phyloP scores from a whole-genome alignment of 2,329 filamentous ascomycete species.

The Calonectria hongkongensis region DNA sequence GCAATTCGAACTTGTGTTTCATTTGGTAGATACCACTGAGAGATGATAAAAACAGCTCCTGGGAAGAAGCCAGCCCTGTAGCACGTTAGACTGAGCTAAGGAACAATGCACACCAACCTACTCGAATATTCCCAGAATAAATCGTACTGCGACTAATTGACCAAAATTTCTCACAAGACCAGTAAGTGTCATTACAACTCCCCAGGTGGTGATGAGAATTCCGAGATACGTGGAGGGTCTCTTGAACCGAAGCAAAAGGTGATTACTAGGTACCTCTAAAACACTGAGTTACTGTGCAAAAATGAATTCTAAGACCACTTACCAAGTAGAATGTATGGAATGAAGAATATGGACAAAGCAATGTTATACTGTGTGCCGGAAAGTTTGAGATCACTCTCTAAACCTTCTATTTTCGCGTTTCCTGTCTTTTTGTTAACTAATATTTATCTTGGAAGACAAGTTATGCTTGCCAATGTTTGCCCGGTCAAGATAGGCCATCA shows the following conservation, averaged over 20 bases:
- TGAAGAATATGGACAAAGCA: slow-evolving; percentile 84
- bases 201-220: slow-evolving; percentile 82
- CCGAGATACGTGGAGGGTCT: slow-evolving; percentile 85
- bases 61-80: slow-evolving; percentile 76
- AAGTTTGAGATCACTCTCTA: slow-evolving; percentile 74
- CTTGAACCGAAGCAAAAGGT: not conserved
- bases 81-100: too few species aligned
- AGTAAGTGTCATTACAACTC: slow-evolving; percentile 70
- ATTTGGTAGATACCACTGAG: slow-evolving; percentile 75
- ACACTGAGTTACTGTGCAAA: too few species aligned
- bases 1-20: slow-evolving; percentile 76
- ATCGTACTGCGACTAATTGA: slow-evolving; percentile 67
- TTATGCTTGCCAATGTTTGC: slow-evolving; percentile 57
- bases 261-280: not conserved
- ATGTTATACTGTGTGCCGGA: slow-evolving; percentile 81
- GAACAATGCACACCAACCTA: too few species aligned
- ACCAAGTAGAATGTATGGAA: slow-evolving; percentile 84
- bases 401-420: slow-evolving; percentile 79
- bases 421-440: slow-evolving; percentile 62
- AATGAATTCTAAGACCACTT: slow-evolving; percentile 82
- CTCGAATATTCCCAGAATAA: slow-evolving; percentile 80
- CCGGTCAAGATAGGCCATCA: slow-evolving; percentile 81
- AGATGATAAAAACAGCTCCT: slow-evolving; percentile 70
- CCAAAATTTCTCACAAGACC: slow-evolving; percentile 71
- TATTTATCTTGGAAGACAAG: not conserved